phyloP scores from a whole-genome alignment of 2,329 filamentous ascomycete species.

The Colletotrichum sp. region DNA sequence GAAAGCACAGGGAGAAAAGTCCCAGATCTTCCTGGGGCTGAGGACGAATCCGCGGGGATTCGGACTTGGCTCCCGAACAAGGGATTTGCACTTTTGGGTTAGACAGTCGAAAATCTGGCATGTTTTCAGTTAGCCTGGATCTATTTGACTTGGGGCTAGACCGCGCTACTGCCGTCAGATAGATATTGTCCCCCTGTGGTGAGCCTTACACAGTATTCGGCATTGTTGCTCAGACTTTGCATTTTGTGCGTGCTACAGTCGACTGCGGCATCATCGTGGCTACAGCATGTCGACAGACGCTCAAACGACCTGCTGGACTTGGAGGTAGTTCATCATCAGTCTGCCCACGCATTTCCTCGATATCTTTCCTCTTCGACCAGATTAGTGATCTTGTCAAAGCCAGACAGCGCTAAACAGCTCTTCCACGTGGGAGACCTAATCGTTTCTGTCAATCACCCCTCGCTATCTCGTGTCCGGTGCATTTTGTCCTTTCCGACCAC shows the following conservation, averaged over 20 bases:
- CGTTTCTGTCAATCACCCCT: not conserved
- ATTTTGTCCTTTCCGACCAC: not conserved
- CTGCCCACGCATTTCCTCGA: not conserved
- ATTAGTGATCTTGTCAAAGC: not conserved
- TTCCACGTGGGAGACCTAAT: not conserved
- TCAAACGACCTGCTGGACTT: not conserved
- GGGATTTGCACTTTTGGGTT: not conserved
- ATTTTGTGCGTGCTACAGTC: not conserved
- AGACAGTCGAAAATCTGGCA: not conserved
- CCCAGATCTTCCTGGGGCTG: not conserved
- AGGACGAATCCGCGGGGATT: not conserved
- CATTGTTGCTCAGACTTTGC: not conserved
- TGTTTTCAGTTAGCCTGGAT: not conserved
- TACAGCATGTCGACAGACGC: not conserved
- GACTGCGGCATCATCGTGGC: not conserved
- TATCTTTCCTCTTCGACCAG: not conserved
- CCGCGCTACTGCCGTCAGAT: not conserved
- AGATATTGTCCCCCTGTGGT: not conserved
- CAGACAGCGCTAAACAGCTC: not conserved
- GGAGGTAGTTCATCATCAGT: fast-evolving
- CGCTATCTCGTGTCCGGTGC: not conserved
- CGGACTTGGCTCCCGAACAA: not conserved
- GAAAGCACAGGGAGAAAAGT: not conserved
- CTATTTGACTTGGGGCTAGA: not conserved
- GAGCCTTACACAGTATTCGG: not conserved